Evolutionary conservation across 176 grass and related monocot species (phyloP).

Genomic region (Raddia distichophylla): DNA sequence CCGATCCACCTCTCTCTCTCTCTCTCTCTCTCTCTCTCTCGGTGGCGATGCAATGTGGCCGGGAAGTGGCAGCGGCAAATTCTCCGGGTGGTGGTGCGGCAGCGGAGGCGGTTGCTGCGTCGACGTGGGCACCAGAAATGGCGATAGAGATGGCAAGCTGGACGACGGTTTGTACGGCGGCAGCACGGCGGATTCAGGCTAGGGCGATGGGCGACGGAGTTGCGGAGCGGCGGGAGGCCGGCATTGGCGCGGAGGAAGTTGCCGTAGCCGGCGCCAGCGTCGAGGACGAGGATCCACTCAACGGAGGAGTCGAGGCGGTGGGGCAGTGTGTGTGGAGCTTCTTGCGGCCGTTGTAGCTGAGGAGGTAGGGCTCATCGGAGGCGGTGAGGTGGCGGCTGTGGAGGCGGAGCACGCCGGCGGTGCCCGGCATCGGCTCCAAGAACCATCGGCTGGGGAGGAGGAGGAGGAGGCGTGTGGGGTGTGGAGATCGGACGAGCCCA

Average conservation of each 20-base stretch:
- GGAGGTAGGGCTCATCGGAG: conserved; percentile 71
- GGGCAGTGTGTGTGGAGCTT: conserved; percentile 62
- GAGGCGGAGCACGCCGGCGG: conserved; percentile 63
- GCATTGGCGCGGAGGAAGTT: conserved; percentile 77
- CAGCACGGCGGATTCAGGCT: too few species aligned
- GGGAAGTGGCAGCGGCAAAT: too few species aligned
- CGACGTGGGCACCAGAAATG: too few species aligned
- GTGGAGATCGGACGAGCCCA: too few species aligned
- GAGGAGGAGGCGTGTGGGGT: too few species aligned
- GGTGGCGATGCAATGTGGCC: too few species aligned
- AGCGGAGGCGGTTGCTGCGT: too few species aligned
- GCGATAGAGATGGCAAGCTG: too few species aligned
- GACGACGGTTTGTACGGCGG: too few species aligned
- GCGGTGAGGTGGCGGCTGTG: conserved; percentile 78
- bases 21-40: too few species aligned
- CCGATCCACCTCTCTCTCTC: too few species aligned
- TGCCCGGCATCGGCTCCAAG: conserved; percentile 56
- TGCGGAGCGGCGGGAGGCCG: conserved; percentile 68
- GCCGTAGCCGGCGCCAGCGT: conserved; percentile 38
- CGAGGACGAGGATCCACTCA: conserved; percentile 70
- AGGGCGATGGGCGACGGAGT: conserved; percentile 61
- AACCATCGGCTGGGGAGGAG: conserved; percentile 46
- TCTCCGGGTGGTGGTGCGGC: too few species aligned
- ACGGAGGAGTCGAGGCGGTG: conserved; percentile 77
- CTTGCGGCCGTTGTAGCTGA: conserved; percentile 58